phyloP scores from a whole-genome alignment of 2,329 filamentous ascomycete species.

The Didymella sp. region DNA sequence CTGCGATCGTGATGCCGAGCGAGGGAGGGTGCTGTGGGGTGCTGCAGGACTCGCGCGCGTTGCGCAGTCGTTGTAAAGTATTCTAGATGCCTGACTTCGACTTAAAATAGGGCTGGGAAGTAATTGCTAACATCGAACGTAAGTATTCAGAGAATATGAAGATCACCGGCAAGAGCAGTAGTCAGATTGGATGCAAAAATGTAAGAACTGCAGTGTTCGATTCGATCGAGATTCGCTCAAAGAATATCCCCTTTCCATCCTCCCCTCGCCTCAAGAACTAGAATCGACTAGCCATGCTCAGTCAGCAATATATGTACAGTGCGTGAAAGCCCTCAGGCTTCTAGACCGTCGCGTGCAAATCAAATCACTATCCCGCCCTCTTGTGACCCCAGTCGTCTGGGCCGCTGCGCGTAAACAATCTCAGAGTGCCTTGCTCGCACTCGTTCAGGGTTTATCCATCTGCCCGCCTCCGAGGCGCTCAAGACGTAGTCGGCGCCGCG shows the following conservation, averaged over 20 bases:
- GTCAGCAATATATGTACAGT: slow-evolving; percentile 22
- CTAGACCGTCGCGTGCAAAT: slow-evolving; percentile 1
- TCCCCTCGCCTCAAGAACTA: neutral
- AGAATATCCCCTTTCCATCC: slow-evolving; percentile 5
- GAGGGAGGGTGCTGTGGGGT: too few species aligned
- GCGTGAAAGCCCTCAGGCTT: slow-evolving; percentile 2
- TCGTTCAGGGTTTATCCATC: neutral
- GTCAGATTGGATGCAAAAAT: neutral
- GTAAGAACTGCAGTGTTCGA: neutral
- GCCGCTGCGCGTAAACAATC: slow-evolving; percentile 1
- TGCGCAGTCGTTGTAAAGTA: too few species aligned
- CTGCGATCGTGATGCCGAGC: too few species aligned
- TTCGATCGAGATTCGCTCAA: slow-evolving; percentile 12
- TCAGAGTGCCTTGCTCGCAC: neutral
- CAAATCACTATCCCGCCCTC: neutral
- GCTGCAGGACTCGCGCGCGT: too few species aligned
- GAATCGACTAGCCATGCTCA: slow-evolving; percentile 1
- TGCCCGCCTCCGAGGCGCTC: neutral
- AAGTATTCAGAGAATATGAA: too few species aligned
- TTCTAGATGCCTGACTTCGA: neutral
- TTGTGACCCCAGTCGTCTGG: slow-evolving; percentile 1
- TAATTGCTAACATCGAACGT: too few species aligned
- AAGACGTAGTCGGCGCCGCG: slow-evolving; percentile 13
- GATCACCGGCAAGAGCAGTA: neutral
- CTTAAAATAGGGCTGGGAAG: too few species aligned